Conservation (phyloP, 176 grass and related monocot genomes). For the Zoysia japonica region DNA sequence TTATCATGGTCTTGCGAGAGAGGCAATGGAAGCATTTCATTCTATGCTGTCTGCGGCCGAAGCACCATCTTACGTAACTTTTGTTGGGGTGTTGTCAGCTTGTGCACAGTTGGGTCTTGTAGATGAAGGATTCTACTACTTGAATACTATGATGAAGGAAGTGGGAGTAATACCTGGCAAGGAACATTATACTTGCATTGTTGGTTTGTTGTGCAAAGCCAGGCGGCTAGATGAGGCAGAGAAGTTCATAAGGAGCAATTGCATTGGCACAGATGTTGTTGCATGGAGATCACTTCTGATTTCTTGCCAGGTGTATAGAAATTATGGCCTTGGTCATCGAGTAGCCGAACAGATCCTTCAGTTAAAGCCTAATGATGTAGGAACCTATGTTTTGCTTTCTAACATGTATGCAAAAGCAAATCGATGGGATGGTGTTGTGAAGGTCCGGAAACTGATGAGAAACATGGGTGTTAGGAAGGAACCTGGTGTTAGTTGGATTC, state of each 20-base stretch:
- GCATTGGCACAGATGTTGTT: conserved; percentile 55
- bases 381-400: conserved; percentile 80
- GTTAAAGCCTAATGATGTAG: conserved; percentile 66
- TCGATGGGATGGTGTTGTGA: conserved; percentile 73
- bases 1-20: conserved; percentile 67
- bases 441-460: conserved; percentile 67
- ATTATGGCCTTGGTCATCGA: conserved; percentile 66
- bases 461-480: conserved; percentile 68
- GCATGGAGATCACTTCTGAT: conserved; percentile 75
- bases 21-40: conserved; percentile 57
- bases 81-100: conserved; percentile 69
- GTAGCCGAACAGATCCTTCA: conserved; percentile 68
- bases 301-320: conserved; percentile 66
- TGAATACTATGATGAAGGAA: conserved; percentile 73
- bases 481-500: conserved; percentile 87
- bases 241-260: conserved; percentile 58
- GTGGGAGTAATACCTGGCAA: conserved; percentile 59
- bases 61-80: conserved; percentile 63
- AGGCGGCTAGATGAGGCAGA: conserved; percentile 62
- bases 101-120: conserved; percentile 76
- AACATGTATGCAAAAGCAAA: conserved; percentile 92
- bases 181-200: conserved; percentile 80
- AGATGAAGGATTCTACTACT: conserved; percentile 71
- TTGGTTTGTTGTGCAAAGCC: conserved; percentile 72
- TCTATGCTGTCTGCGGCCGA: conserved; percentile 51